Conservation (phyloP, 1,284 basidiomycete genomes). For the Athelia sp. region DNA sequence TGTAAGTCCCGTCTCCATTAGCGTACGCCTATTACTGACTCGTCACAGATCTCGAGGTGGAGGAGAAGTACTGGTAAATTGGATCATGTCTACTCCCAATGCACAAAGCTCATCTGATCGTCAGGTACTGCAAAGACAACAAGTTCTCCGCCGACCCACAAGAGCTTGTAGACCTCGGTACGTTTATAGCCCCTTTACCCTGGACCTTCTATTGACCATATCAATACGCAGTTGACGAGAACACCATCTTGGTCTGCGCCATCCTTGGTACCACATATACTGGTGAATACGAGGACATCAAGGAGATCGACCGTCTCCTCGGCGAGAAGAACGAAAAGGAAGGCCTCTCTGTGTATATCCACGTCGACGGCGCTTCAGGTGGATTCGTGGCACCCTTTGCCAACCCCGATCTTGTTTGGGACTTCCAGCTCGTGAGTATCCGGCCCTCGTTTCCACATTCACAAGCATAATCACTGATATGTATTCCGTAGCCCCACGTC, state of each 20-base stretch:
- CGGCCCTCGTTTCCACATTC: neutral
- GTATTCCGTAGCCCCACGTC: conserved; percentile 63
- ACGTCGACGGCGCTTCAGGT: conserved; percentile 55
- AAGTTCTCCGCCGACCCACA: neutral
- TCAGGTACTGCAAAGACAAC: neutral
- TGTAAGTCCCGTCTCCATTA: conserved; percentile 5
- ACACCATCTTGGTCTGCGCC: conserved; percentile 60
- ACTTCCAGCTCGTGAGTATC: neutral
- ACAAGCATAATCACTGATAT: conserved; percentile 30
- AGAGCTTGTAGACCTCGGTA: conserved; percentile 13
- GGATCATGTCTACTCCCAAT: conserved; percentile 56
- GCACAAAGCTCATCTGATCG: conserved; percentile 13
- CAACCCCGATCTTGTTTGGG: conserved; percentile 31
- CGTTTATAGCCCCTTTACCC: conserved; percentile 53
- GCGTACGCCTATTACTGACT: neutral
- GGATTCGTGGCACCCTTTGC: conserved; percentile 65
- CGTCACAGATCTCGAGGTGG: neutral
- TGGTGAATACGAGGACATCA: conserved; percentile 68
- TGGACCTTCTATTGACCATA: conserved; percentile 58
- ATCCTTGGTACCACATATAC: conserved; percentile 68
- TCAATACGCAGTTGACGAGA: conserved; percentile 56
- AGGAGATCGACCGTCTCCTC: conserved; percentile 37
- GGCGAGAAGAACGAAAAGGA: conserved; percentile 52
- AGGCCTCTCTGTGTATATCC: conserved; percentile 58
- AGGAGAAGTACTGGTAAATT: conserved; percentile 56